Conservation (phyloP, 2,329 filamentous ascomycete species). For the Sclerotinia nivalis region DNA sequence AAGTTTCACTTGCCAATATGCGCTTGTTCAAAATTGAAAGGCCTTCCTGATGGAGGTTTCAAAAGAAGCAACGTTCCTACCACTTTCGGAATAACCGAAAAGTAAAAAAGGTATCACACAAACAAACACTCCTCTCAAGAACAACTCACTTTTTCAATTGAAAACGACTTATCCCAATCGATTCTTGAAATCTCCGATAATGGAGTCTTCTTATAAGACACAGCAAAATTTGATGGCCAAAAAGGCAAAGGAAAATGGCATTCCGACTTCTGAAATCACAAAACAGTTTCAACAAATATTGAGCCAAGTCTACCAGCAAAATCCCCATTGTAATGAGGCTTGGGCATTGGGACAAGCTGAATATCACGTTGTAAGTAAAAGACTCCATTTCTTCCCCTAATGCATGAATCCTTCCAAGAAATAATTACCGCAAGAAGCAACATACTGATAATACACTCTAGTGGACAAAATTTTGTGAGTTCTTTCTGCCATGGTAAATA, state of each 20-base stretch:
- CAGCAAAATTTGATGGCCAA: conserved; percentile 13
- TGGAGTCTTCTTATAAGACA: conserved; percentile 6
- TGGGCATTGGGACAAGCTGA: conserved; percentile 24
- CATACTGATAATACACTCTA: neutral
- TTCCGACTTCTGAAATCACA: conserved; percentile 8
- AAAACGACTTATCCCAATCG: neutral
- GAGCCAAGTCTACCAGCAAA: neutral
- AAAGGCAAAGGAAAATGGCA: conserved; percentile 22
- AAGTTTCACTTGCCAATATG: neutral
- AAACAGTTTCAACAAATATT: conserved; percentile 10
- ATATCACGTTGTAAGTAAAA: conserved; percentile 12
- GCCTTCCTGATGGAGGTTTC: neutral
- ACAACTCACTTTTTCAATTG: neutral
- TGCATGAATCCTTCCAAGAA: neutral
- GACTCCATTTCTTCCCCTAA: conserved; percentile 24
- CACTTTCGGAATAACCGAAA: neutral
- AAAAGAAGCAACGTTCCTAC: conserved; percentile 3
- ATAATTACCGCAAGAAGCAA: neutral
- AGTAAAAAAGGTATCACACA: too few species aligned
- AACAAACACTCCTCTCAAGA: neutral
- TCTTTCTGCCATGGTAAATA: neutral
- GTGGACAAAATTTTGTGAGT: conserved; percentile 13
- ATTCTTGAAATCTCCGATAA: neutral
- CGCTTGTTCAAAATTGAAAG: neutral
- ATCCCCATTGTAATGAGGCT: neutral